Evolutionary conservation across 495 filamentous ascomycete genomes (phyloP).

Genomic region (Podospora didyma): DNA sequence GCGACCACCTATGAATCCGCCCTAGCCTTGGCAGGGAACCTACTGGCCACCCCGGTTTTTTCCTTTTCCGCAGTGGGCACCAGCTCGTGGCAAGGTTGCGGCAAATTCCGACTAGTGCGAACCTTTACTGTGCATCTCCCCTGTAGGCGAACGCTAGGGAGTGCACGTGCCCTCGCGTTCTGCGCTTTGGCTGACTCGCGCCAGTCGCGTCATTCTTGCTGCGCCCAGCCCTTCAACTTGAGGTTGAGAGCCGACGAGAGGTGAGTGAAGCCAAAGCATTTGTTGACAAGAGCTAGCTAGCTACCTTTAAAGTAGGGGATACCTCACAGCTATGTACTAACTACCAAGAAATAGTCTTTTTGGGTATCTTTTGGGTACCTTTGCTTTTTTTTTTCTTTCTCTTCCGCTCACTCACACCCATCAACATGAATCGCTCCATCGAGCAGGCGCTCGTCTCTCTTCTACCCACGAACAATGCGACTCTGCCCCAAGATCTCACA

Average conservation of each 20-base stretch:
- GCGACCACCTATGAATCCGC: conserved; percentile 3
- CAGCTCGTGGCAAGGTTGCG: background rate
- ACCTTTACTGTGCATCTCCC: no score
- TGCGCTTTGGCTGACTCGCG: background rate
- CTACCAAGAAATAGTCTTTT: no score
- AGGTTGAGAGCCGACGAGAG: background rate
- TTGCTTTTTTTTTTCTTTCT: background rate
- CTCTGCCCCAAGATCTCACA: conserved; percentile 69
- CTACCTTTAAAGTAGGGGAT: no score
- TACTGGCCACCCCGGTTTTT: conserved; percentile 13
- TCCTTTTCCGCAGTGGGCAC: conserved; percentile 1
- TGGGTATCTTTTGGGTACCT: background rate
- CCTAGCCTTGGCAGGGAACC: conserved; percentile 1
- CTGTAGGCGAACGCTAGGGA: no score
- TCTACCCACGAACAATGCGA: conserved; percentile 69
- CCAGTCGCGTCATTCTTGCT: background rate
- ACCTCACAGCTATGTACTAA: no score
- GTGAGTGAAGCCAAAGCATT: no score
- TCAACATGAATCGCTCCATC: conserved; percentile 64
- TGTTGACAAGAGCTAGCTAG: no score
- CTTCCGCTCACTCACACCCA: background rate
- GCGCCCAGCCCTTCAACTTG: no score
- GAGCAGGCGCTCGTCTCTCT: conserved; percentile 73
- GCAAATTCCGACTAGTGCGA: no score
- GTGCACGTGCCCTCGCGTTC: no score